phyloP scores from a whole-genome alignment of 2,329 filamentous ascomycete genomes.

The Paraconiothyrium sp. region DNA sequence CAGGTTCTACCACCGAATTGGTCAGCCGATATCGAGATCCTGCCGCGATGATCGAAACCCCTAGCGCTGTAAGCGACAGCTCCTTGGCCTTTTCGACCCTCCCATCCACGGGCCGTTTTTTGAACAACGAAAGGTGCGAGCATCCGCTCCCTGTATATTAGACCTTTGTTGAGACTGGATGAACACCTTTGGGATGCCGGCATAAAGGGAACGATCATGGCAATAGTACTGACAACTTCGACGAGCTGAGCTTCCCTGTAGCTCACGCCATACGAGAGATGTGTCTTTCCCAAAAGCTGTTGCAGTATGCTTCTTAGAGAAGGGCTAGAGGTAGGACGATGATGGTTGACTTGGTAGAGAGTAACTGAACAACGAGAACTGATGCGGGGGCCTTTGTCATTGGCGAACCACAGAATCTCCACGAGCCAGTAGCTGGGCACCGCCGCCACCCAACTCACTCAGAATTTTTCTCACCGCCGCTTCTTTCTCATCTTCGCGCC shows the following conservation, averaged over 20 bases:
- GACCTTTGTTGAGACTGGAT: neutral
- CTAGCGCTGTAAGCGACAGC: neutral
- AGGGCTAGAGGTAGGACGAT: neutral
- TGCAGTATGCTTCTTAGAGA: neutral
- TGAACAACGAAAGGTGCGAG: too few species aligned
- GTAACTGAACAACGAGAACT: neutral
- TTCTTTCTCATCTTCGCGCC: neutral
- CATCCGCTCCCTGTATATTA: neutral
- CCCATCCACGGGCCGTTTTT: neutral
- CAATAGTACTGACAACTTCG: neutral
- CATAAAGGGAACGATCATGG: neutral
- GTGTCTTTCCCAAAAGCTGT: neutral
- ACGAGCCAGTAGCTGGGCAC: neutral
- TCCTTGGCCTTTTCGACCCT: neutral
- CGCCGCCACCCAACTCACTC: neutral
- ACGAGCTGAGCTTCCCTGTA: accelerated
- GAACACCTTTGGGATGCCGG: neutral
- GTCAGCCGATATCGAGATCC: neutral
- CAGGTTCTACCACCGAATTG: neutral
- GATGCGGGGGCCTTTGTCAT: neutral
- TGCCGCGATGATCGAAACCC: neutral
- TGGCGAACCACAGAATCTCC: conserved; percentile 1
- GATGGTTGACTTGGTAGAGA: neutral
- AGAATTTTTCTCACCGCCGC: neutral
- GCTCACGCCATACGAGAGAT: neutral